Conservation (phyloP, 768 basidiomycete species). For the Tephrocybe rancida region DNA sequence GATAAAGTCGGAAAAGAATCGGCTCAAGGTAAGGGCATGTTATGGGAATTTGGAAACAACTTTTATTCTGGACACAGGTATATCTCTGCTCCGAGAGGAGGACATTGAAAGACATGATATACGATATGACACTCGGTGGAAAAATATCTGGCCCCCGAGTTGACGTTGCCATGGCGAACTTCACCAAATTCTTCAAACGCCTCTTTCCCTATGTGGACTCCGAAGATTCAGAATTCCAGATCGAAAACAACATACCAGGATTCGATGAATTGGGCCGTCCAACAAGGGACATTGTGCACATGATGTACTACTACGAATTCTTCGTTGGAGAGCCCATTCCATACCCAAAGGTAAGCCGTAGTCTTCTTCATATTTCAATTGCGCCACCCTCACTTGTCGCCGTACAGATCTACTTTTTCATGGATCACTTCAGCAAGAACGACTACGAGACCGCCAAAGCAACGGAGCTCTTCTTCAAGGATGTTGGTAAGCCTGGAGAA, state of each 20-base stretch:
- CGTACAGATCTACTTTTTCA: conserved; percentile 5
- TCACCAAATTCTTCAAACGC: conserved; percentile 14
- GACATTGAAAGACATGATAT: conserved; percentile 16
- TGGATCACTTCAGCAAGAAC: too few species aligned
- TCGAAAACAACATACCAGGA: conserved; percentile 10
- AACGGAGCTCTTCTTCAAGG: conserved; percentile 14
- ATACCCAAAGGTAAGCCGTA: conserved; percentile 3
- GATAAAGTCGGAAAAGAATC: too few species aligned
- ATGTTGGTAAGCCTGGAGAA: conserved; percentile 16
- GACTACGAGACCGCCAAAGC: too few species aligned
- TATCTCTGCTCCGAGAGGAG: conserved; percentile 12
- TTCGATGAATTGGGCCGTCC: background rate
- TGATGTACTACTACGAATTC: too few species aligned
- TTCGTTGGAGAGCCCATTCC: background rate
- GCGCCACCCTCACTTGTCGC: background rate
- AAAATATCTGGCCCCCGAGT: conserved; percentile 10
- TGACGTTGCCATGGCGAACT: conserved; percentile 13
- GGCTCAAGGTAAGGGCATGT: conserved; percentile 11
- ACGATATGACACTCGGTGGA: too few species aligned
- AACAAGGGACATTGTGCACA: background rate
- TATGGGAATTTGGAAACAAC: background rate
- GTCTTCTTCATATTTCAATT: background rate
- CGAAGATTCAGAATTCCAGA: conserved; percentile 7
- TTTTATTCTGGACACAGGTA: background rate
- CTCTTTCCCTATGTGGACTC: conserved; percentile 16